Percentiles rank a stretch among this genome's conserved stretches.
These are phyloP conservation scores for Punctularia strigosozonata DNA, from an alignment of 768 basidiomycete species.

Conservation along the genomic window DNA sequence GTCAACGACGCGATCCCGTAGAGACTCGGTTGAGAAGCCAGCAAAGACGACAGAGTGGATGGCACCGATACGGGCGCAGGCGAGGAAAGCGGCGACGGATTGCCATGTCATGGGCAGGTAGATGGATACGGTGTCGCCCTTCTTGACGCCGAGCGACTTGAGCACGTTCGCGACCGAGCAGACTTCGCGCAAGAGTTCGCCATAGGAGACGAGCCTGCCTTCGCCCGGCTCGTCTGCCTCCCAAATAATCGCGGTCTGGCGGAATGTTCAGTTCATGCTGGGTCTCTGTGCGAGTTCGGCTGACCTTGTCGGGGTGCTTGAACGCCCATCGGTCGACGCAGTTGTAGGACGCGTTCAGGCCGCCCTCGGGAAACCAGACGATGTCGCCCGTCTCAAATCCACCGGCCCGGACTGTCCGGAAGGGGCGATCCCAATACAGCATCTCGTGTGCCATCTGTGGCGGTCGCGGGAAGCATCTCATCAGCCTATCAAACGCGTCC, in stretches of 20 bases:
- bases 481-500: neutral
- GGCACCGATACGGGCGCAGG: constrained; percentile 94
- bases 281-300: neutral
- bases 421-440: constrained; percentile 82
- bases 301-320: constrained; percentile 71
- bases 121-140: constrained; percentile 89
- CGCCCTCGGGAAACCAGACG: constrained; percentile 94
- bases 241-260: constrained; percentile 89
- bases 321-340: constrained; percentile 96
- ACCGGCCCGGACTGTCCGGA: constrained; percentile 77
- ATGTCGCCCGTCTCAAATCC: constrained; percentile 79
- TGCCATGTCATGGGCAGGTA: constrained; percentile 96
- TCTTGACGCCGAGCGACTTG: constrained; percentile 80
- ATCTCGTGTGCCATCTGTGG: constrained; percentile 57
- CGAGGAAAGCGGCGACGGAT: constrained; percentile 91
- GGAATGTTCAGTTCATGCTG: neutral
- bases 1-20: constrained; percentile 86
- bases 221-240: constrained; percentile 92
- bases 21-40: constrained; percentile 89
- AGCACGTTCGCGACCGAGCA: constrained; percentile 87
- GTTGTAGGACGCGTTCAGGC: constrained; percentile 89
- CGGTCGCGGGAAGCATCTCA: constrained; percentile 1
- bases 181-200: constrained; percentile 83
- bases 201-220: constrained; percentile 66
- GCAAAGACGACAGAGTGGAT: constrained; percentile 97